A percentile compares a stretch with the other conserved stretches of the same genome.
Conservation (phyloP, 164 flowering plant species). For the Umbilicus rupestris region DNA sequence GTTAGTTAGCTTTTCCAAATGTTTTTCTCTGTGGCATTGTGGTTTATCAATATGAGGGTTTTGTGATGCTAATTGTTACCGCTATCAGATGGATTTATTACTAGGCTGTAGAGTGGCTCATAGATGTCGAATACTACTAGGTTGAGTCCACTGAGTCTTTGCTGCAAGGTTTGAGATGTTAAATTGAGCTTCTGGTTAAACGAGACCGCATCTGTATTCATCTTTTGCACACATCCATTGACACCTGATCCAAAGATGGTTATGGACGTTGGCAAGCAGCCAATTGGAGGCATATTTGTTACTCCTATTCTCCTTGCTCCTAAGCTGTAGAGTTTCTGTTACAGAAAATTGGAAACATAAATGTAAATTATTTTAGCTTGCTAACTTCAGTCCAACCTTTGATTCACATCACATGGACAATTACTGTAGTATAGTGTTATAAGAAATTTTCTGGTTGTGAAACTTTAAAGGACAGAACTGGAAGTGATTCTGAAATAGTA, state of each 20-base stretch:
- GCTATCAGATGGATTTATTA: constrained; percentile 31
- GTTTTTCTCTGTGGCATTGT: background rate
- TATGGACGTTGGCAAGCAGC: constrained; percentile 54
- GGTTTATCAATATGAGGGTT: too few relatives aligned
- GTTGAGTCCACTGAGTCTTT: constrained; percentile 32
- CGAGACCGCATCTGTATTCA: constrained; percentile 36
- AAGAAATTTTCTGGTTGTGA: background rate
- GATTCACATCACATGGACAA: background rate
- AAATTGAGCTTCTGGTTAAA: constrained; percentile 51
- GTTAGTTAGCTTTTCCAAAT: background rate
- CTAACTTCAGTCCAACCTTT: too few relatives aligned
- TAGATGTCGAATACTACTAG: constrained; percentile 46
- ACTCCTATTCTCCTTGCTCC: constrained; percentile 66
- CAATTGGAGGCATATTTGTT: constrained; percentile 50
- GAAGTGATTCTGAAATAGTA: too few relatives aligned
- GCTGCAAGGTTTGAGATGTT: constrained; percentile 27
- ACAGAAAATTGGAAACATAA: background rate
- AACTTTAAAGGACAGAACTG: background rate
- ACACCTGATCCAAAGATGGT: constrained; percentile 39
- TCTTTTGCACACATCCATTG: constrained; percentile 31
- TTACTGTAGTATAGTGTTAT: background rate
- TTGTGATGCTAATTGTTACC: constrained; percentile 20
- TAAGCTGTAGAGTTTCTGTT: constrained; percentile 34
- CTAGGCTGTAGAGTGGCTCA: constrained; percentile 39
- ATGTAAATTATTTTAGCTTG: background rate